Base-by-base conservation (phyloP, 805 yeast species). In the Candida nanaspora region DNA sequence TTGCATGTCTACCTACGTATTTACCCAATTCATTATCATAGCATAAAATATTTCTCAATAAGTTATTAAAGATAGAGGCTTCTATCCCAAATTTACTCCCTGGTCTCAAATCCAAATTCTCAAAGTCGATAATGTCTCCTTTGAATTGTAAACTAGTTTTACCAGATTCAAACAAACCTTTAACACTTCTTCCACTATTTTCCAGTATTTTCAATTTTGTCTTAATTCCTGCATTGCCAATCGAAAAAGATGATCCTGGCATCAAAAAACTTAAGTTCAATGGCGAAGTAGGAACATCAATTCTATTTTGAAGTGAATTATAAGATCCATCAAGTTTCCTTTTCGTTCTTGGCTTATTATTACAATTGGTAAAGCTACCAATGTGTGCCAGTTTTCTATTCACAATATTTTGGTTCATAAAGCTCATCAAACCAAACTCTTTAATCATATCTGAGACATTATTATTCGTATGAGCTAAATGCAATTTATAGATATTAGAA, bases 101-200 rank as follows among this genome's bases (percentile, higher is more conserved):
- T n/a, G 53, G 46, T 35, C 63, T 51, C 34, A 62, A 47, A 46
- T 61, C 67, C 15, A 43, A 46, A 18, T 49, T 45, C 8, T 46
- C 35, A 39, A 62, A 60, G 42, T 62, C 62, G 11, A 62, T 47
- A 13, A 60, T 45, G 26, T 52, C 44, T 3, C 65, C 66, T 3
- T 43, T 42, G 41, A 61, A 61, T 9, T 45, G 44, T 4, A 59
- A 16, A 4, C 45, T 28, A 7, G 42, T 42, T 22, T 43, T 38
- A 4, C 53, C 54, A 1, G 53, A 46, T 34, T 53, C 50, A 14
- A 57, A 43, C 4, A 39, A 25, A 0, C 62, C 62, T n/a, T 44
- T 40, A 2, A 49, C 41, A 15, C 30, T 40, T 35, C 14, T 18
- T 2, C 32, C 25, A 6, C 19, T 15, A 18, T 13, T 19, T 3